Evolutionary conservation across 2,329 filamentous ascomycete genomes (phyloP), one percentile per base, ranked within the genome.

Genomic region (Fusarium chaquense): DNA sequence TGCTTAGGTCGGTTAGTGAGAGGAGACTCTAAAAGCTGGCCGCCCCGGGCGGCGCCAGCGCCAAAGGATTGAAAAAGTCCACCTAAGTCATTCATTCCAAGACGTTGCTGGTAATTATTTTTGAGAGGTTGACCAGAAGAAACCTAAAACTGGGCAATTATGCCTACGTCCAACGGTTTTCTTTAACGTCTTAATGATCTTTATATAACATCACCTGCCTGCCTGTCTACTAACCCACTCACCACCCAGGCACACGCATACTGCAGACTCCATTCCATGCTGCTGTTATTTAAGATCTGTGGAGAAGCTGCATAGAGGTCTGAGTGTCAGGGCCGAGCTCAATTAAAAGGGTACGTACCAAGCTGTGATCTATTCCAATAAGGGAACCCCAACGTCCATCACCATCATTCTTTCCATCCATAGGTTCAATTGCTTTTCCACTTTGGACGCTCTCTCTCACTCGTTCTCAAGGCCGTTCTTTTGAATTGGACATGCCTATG

Each of bases 331-430:
- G 35, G 52, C 43, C 49, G 33, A 46, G 43, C 41, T 70, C 62
- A 70, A 71, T 68, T 57, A 65, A 66, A 65, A 26, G 20, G 67
- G 67, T 70, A 70, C 67, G 67, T 70, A 70, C 67, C 58, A 16
- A 28, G 35, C 28, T 30, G 43, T 53, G 49, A 43, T 46, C 47
- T 40, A 44, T 57, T 63, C 63, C 56, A 50, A 45, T 65, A 65
- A 65, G 36, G 60, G 62, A 53, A 53, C 60, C 60, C 65, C 47
- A 65, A 57, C 44, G 55, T 51, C 50, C 52, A 71, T 71, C 68
- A 58, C 59, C 64, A 69, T 69, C 58, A 56, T 46, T 47, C 35
- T 46, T 60, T 22, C 58, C 36, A 28, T 26, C 41, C 41, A 44
- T 44, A 22, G 20, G 13, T 58, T 56, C 44, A 28, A 53, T 64